Evolutionary conservation across 208 protist species (phyloP), one percentile per base, ranked within the genome.

Genomic region (Acanthamoeba castellanii): DNA sequence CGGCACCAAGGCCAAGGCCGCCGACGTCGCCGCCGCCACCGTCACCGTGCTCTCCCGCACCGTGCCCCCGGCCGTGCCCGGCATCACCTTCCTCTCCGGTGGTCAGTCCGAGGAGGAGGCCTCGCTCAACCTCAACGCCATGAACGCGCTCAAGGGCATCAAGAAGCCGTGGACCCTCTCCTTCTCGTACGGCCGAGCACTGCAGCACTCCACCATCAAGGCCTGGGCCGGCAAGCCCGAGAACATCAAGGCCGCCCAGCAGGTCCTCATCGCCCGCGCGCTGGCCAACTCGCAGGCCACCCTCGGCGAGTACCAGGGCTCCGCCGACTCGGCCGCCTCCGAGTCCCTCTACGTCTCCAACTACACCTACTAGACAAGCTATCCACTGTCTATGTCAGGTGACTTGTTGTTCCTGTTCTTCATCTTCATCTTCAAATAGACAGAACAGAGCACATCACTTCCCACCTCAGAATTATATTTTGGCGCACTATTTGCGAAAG

Each of bases 131-230:
- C 97, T 99, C 52, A 99, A 99, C 97, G 99, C 98, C 32, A 99
- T 99, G 50, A 99, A 99, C 98, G 68, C 45, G 52, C 13, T 95
- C 78, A 78, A 96, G 27, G 59, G 68, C 30, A 22, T 72, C 45
- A 96, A 93, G 27, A 97, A 97, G 52, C 98, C 98, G 84, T 99
- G 98, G 99, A 91, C 95, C 45, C 90, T 99, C 52, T 98, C 97
- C 85, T 99, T 99, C 97, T 99, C 98, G 52, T 99, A 98, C 94
- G 99, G 98, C 70, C 97, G 99, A 87, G 99, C 99, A 37, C 97
- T 99, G 11, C 99, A 99, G 98, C 95, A 96, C 81, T 97, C 98
- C 68, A 96, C 96, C 42, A 96, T 99, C 84, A 99, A 98, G 97
- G 97, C 98, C 34, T 99, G 98, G 99, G 95, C 92, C 45, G 99